A percentile compares a stretch with the other conserved stretches of the same genome.
Evolutionary conservation across 176 grass and related monocot species (phyloP).

Genomic region (Urochloa ruziziensis): DNA sequence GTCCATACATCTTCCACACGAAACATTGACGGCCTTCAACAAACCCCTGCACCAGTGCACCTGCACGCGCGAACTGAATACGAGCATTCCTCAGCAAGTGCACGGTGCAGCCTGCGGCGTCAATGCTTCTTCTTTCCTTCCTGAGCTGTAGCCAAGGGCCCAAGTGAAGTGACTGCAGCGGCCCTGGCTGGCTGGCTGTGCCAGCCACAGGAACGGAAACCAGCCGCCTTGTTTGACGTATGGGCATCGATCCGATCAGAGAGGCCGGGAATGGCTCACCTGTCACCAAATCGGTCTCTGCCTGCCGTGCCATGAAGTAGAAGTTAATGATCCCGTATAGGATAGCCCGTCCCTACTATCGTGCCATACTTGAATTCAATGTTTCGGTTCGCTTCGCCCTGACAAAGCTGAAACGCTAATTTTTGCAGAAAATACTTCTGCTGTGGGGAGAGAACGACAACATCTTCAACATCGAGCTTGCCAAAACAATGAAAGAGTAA

Average conservation of each 20-base stretch:
- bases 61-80: not conserved
- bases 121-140: not conserved
- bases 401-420: not conserved
- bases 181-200: not conserved
- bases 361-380: not conserved
- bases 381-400: not conserved
- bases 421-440: constrained; percentile 40
- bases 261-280: not conserved
- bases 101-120: not conserved
- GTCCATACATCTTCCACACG: not conserved
- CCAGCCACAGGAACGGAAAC: not conserved
- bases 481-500: constrained; percentile 58
- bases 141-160: not conserved
- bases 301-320: not conserved
- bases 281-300: not conserved
- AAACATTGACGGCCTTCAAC: too few species aligned
- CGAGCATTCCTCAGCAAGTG: not conserved
- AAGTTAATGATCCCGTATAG: not conserved
- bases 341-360: not conserved
- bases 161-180: not conserved
- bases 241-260: not conserved
- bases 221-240: not conserved
- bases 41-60: too few species aligned
- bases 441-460: constrained; percentile 65
- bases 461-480: constrained; percentile 51